phyloP scores from a whole-genome alignment of 2,329 filamentous ascomycete species.

The Paraphoma chrysanthemicola region DNA sequence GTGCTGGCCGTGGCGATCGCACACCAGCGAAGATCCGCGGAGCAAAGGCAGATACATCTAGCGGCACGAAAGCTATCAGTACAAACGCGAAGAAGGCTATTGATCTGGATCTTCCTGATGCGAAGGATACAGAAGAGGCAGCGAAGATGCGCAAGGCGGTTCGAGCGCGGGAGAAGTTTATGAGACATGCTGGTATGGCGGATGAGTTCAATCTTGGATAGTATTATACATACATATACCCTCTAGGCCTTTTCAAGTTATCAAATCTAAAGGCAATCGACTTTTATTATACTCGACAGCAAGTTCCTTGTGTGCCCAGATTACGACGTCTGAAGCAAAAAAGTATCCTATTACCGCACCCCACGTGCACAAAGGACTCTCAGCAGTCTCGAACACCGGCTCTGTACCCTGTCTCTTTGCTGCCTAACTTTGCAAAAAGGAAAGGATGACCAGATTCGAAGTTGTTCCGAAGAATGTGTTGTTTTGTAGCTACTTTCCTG shows the following conservation, averaged over 20 bases:
- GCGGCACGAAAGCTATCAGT: conserved; percentile 38
- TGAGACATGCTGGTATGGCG: conserved; percentile 61
- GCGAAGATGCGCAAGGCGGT: conserved; percentile 69
- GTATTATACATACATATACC: background rate
- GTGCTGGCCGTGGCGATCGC: conserved; percentile 43
- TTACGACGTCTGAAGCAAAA: too few species aligned
- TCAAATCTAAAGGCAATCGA: background rate
- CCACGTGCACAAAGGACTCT: too few species aligned
- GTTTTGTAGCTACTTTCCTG: conserved; percentile 1
- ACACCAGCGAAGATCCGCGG: conserved; percentile 51
- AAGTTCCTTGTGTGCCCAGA: too few species aligned
- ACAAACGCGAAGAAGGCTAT: conserved; percentile 24
- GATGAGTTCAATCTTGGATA: conserved; percentile 72
- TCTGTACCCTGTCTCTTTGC: background rate
- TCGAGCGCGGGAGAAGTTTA: conserved; percentile 52
- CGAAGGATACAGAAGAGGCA: conserved; percentile 62
- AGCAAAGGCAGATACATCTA: conserved; percentile 44
- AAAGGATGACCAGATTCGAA: background rate
- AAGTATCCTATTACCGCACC: too few species aligned
- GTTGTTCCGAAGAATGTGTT: background rate
- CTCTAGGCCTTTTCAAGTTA: background rate
- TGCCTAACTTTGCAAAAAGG: background rate
- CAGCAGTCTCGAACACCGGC: background rate
- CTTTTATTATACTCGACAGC: too few species aligned
- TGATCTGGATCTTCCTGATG: conserved; percentile 43